Percentiles rank a stretch among this genome's conserved stretches.
phyloP scores from a whole-genome alignment of 1,284 basidiomycete genomes.

The Amylostereum areolatum region DNA sequence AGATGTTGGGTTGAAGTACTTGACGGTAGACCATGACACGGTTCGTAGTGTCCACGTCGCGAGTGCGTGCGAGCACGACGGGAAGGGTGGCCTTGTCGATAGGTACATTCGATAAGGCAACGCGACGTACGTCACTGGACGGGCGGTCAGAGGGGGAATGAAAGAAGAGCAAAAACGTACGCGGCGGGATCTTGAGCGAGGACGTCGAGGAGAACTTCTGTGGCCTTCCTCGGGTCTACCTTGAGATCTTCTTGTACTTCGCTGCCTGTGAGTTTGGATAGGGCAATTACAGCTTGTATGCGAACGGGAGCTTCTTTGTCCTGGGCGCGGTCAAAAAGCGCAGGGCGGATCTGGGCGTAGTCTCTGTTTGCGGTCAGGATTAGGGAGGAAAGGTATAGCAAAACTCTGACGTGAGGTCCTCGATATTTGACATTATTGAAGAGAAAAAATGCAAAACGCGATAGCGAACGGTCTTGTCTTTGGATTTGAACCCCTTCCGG shows the following conservation, averaged over 20 bases:
- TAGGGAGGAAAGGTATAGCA: no score
- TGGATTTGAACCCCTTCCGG: constrained; percentile 80
- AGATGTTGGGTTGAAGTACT: constrained; percentile 39
- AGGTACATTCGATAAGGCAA: constrained; percentile 78
- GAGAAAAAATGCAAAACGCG: constrained; percentile 77
- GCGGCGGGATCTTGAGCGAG: constrained; percentile 74
- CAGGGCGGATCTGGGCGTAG: constrained; percentile 58
- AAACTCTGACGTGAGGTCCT: constrained; percentile 38
- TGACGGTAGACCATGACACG: constrained; percentile 79
- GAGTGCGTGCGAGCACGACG: constrained; percentile 72
- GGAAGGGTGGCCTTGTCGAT: constrained; percentile 57
- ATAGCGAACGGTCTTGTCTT: constrained; percentile 86
- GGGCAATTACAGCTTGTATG: constrained; percentile 79
- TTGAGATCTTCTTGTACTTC: constrained; percentile 67
- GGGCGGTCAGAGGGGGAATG: constrained; percentile 1
- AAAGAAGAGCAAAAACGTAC: constrained; percentile 40
- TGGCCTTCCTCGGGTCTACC: constrained; percentile 59
- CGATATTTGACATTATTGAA: constrained; percentile 74
- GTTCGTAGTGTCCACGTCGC: constrained; percentile 81
- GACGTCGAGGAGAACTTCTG: constrained; percentile 69
- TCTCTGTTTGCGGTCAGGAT: no score
- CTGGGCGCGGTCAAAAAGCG: constrained; percentile 71
- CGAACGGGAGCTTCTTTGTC: constrained; percentile 88
- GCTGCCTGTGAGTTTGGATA: constrained; percentile 78
- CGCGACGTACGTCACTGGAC: constrained; percentile 83